Conservation (phyloP, 1,284 basidiomycete species). For the Ganoderma sp. region DNA sequence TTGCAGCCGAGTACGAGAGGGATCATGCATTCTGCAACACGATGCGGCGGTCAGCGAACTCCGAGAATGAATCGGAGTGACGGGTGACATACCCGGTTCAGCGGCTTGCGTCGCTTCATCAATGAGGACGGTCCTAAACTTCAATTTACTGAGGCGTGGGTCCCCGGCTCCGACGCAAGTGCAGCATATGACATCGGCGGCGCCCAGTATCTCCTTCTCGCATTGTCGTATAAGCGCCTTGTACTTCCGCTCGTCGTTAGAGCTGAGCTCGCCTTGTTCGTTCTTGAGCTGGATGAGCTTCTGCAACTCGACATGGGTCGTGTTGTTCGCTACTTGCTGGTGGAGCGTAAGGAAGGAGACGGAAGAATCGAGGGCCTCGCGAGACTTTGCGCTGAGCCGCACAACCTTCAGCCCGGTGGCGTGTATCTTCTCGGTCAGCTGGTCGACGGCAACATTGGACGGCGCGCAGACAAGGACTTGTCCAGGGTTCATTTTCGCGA, state of each 20-base stretch:
- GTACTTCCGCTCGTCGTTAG: slow-evolving; percentile 97
- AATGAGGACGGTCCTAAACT: slow-evolving; percentile 98
- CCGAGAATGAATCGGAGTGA: slow-evolving; percentile 8
- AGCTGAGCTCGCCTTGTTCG: slow-evolving; percentile 96
- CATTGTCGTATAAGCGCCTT: slow-evolving; percentile 94
- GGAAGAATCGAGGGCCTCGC: slow-evolving; percentile 95
- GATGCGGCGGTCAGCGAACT: slow-evolving; percentile 10
- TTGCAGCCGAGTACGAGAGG: slow-evolving; percentile 98
- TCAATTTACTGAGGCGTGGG: slow-evolving; percentile 93
- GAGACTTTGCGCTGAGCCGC: slow-evolving; percentile 95
- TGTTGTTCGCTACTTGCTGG: slow-evolving; percentile 96
- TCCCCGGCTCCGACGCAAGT: slow-evolving; percentile 99
- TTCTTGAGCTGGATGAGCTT: slow-evolving; percentile 98
- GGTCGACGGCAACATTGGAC: slow-evolving; percentile 99
- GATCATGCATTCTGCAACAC: slow-evolving; percentile 91
- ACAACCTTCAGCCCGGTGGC: slow-evolving; percentile 97
- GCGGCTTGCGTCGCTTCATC: slow-evolving; percentile 99
- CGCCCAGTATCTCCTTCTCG: slow-evolving; percentile 95
- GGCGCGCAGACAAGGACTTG: slow-evolving; percentile 99
- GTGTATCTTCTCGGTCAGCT: slow-evolving; percentile 99
- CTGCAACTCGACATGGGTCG: slow-evolving; percentile 92
- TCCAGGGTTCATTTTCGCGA: slow-evolving; percentile 99
- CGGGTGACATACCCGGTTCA: slow-evolving; percentile 79
- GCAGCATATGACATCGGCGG: slow-evolving; percentile 98
- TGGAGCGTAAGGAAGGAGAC: slow-evolving; percentile 95